These are phyloP conservation scores for Harringtonia lauricola DNA, from an alignment of 2,329 filamentous ascomycete genomes.

Conservation along the genomic window DNA sequence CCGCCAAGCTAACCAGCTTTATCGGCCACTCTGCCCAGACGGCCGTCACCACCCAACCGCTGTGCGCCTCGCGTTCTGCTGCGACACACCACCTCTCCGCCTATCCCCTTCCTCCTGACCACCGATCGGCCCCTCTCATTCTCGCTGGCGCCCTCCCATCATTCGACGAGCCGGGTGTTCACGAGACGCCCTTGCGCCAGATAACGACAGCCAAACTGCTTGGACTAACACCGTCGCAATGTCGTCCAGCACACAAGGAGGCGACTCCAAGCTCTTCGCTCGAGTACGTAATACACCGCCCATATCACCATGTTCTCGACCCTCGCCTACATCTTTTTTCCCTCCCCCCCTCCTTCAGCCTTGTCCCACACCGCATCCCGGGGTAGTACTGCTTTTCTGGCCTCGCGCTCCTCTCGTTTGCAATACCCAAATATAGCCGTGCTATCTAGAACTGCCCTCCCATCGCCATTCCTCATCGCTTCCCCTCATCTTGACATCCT, in stretches of 20 bases:
- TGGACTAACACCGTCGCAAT: slow-evolving; percentile 22
- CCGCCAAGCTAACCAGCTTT: neutral
- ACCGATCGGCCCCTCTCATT: neutral
- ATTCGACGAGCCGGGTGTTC: neutral
- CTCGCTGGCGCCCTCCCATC: neutral
- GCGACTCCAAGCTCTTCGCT: slow-evolving; percentile 98
- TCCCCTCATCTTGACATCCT: no score
- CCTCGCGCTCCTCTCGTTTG: neutral
- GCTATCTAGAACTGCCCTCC: no score
- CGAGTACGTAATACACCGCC: slow-evolving; percentile 50
- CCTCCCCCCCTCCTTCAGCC: neutral
- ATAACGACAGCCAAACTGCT: neutral
- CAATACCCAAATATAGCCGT: no score
- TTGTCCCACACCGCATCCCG: neutral
- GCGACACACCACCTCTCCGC: neutral
- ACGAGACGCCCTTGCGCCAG: neutral
- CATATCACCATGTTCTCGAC: neutral
- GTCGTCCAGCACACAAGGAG: slow-evolving; percentile 47
- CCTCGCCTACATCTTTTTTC: neutral
- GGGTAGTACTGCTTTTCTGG: neutral
- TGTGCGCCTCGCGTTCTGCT: neutral
- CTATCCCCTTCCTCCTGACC: neutral
- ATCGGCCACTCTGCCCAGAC: neutral
- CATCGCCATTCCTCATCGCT: no score
- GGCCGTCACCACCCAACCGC: neutral